Percentiles rank a stretch among this genome's conserved stretches.
Conservation (phyloP, 2,329 filamentous ascomycete species). For the Nemania sp. region DNA sequence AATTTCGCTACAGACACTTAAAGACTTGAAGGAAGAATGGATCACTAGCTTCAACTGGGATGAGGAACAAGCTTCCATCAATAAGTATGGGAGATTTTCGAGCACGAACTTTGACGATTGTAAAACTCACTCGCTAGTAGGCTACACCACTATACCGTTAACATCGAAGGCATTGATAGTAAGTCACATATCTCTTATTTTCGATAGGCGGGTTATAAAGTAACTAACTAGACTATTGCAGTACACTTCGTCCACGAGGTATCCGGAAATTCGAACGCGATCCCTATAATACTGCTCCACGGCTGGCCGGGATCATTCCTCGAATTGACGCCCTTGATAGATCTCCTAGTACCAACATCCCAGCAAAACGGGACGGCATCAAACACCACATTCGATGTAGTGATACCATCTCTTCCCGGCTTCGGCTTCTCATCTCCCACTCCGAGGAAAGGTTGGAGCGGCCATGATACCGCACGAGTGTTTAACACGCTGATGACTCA, state of each 20-base stretch:
- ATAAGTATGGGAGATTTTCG: constrained; percentile 7
- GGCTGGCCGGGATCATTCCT: constrained; percentile 30
- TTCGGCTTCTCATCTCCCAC: constrained; percentile 22
- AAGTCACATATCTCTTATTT: background rate
- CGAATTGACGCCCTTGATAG: constrained; percentile 23
- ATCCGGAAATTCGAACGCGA: constrained; percentile 16
- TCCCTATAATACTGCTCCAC: constrained; percentile 29
- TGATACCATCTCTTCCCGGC: constrained; percentile 30
- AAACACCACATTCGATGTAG: constrained; percentile 22
- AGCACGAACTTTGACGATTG: background rate
- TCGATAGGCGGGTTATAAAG: background rate
- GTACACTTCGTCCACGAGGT: constrained; percentile 28
- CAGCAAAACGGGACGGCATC: background rate
- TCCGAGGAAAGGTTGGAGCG: constrained; percentile 4
- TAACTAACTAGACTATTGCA: constrained; percentile 1
- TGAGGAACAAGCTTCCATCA: constrained; percentile 24
- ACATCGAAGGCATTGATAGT: constrained; percentile 26
- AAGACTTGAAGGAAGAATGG: constrained; percentile 16
- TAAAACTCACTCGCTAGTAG: constrained; percentile 3
- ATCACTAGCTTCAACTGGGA: constrained; percentile 19
- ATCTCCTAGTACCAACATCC: constrained; percentile 12
- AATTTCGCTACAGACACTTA: constrained; percentile 22
- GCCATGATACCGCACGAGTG: constrained; percentile 15
- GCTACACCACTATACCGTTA: constrained; percentile 24
- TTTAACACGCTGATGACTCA: constrained; percentile 30